Conservation (phyloP, 2,329 filamentous ascomycete species). For the Monilinia laxa region DNA sequence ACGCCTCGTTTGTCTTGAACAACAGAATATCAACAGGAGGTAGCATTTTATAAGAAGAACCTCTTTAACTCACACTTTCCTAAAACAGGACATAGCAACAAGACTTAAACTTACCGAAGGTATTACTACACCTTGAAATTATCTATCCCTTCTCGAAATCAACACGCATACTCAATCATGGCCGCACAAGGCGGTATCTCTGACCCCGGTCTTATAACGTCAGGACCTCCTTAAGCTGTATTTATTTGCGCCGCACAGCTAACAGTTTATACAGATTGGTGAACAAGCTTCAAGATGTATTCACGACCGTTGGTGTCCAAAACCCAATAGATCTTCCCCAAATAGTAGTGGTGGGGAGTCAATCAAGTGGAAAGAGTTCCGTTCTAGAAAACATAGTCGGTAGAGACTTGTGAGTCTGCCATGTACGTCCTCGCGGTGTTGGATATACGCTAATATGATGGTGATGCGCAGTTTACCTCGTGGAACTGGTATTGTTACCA, state of each 20-base stretch:
- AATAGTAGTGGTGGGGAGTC: conserved; percentile 96
- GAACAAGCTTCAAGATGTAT: conserved; percentile 99
- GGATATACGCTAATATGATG: conserved; percentile 35
- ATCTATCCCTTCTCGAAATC: conserved; percentile 4
- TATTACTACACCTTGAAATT: neutral
- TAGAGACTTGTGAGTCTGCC: conserved; percentile 82
- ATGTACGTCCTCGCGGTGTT: conserved; percentile 25
- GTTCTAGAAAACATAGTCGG: conserved; percentile 98
- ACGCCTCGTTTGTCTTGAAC: conserved; percentile 23
- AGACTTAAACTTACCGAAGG: neutral
- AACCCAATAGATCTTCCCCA: conserved; percentile 99
- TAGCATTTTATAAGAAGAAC: conserved; percentile 6
- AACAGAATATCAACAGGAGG: conserved; percentile 22
- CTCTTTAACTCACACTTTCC: conserved; percentile 8
- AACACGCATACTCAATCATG: conserved; percentile 24
- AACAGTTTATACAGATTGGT: conserved; percentile 62
- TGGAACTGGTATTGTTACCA: conserved; percentile 95
- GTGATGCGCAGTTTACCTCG: conserved; percentile 71
- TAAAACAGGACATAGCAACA: conserved; percentile 10
- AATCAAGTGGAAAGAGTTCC: conserved; percentile 99
- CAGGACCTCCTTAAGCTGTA: conserved; percentile 38
- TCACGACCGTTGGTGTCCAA: conserved; percentile 96
- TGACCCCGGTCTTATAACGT: conserved; percentile 67
- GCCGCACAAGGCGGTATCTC: conserved; percentile 57
- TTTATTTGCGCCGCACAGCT: conserved; percentile 35